Conservation (phyloP, 805 yeast genomes). For the Lipomyces japonicus region DNA sequence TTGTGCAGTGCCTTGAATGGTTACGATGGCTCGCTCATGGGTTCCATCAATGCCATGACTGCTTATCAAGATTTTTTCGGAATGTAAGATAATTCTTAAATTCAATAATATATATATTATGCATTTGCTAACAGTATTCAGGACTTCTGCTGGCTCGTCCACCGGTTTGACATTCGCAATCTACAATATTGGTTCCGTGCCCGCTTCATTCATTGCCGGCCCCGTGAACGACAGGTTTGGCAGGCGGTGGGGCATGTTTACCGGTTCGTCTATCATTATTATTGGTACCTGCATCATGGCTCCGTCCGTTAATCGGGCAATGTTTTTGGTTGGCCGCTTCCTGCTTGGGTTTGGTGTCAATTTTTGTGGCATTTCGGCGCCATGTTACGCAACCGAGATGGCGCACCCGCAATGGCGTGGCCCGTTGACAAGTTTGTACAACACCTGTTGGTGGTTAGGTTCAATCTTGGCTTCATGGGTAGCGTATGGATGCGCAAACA, state of each 20-base stretch:
- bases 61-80: constrained; percentile 12
- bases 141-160: constrained; percentile 11
- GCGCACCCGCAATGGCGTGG: constrained; percentile 23
- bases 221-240: constrained; percentile 41
- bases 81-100: constrained; percentile 1
- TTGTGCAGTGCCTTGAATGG: constrained; percentile 16
- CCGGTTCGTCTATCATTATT: constrained; percentile 12
- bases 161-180: constrained; percentile 17
- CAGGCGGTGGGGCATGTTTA: constrained; percentile 39
- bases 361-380: constrained; percentile 11
- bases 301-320: constrained; percentile 3
- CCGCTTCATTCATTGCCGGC: constrained; percentile 11
- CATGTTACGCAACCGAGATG: constrained; percentile 14
- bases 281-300: constrained; percentile 19
- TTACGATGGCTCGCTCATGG: constrained; percentile 18
- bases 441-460: constrained; percentile 52
- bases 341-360: constrained; percentile 22
- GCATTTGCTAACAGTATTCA: no score
- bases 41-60: constrained; percentile 16
- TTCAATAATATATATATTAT: neutral
- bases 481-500: constrained; percentile 10
- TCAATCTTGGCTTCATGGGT: constrained; percentile 39
- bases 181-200: constrained; percentile 18
- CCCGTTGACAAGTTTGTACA: constrained; percentile 46
- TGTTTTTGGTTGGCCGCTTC: constrained; percentile 23